Base-by-base conservation (phyloP, 2,329 filamentous ascomycete genomes). In the Penicillium sp. region DNA sequence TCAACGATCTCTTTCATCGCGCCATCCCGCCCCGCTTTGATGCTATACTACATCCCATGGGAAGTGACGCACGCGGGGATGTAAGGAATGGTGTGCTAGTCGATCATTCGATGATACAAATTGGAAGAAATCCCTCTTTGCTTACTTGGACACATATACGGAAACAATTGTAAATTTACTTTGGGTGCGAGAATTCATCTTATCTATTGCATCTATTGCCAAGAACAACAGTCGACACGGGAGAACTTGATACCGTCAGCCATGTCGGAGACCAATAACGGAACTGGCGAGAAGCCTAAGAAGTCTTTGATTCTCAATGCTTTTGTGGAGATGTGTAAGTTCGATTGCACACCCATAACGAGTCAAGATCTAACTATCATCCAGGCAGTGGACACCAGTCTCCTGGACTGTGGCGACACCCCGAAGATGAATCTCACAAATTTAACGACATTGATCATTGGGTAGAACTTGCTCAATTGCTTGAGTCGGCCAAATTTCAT, bases 361-460 rank as follows among this genome's bases (percentile, higher is more conserved):
- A 16, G 31, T 16, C 31, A 33, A n/a, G 6, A 5, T 1, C 14
- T n/a, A 16, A 41, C 47, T 41, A 44, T 33, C 2, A 3, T 21
- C 41, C 63, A 79, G 76, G 79, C 52, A 79, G 77, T 35, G 79
- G 80, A 5, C 81, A 83, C 64, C 78, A 82, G 60, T 82, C 81
- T 3, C 83, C 83, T 7, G 83, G 84, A 1, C 75, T 86, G 5
- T 86, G 86, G 86, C 78, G 81, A 35, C 86, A 90, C 63, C 87
- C 86, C 1, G 77, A 84, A 16, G 86, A 90, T 61, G 75, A 83
- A 61, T 88, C 86, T 1, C 79, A 80, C 62, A 73, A 82, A 19
- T 90, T 89, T 70, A 85, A 85, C 59, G 77, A 82, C 26, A 74
- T 86, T 33, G 74, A 83, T 6, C 83, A 87, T 58, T 89, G 86